Evolutionary conservation across 805 yeast species (phyloP).

Genomic region (Candida maris): DNA sequence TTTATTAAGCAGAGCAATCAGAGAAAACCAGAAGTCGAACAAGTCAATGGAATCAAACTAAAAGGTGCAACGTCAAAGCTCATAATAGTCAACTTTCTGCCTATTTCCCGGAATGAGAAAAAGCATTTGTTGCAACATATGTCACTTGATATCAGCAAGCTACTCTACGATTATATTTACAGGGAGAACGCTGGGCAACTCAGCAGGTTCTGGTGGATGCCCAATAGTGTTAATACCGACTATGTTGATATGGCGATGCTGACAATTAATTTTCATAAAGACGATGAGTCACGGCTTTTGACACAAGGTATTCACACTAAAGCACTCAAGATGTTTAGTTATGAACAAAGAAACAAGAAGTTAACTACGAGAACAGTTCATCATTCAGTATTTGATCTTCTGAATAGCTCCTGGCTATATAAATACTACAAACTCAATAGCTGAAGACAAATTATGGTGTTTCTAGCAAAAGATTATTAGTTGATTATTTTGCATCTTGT

Average conservation of each 20-base stretch:
- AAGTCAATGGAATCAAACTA: slow-evolving; percentile 18
- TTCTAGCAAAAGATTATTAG: slow-evolving; percentile 10
- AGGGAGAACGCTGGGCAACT: slow-evolving; percentile 12
- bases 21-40: slow-evolving; percentile 22
- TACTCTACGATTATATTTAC: slow-evolving; percentile 19
- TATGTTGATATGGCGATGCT: slow-evolving; percentile 27
- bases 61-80: slow-evolving; percentile 29
- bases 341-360: slow-evolving; percentile 14
- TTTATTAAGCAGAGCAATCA: slow-evolving; percentile 29
- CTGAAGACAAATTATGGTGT: too few species aligned
- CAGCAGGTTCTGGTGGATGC: slow-evolving; percentile 9
- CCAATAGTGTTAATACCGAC: slow-evolving; percentile 5
- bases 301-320: too few species aligned
- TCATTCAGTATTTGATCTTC: slow-evolving; percentile 30
- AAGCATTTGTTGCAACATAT: slow-evolving; percentile 21
- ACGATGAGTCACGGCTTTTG: slow-evolving; percentile 21
- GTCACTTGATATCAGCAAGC: slow-evolving; percentile 17
- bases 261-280: slow-evolving; percentile 21
- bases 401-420: slow-evolving; percentile 18
- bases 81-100: slow-evolving; percentile 29
- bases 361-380: slow-evolving; percentile 26
- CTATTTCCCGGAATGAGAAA: slow-evolving; percentile 20
- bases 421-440: slow-evolving; percentile 15
- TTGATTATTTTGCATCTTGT: slow-evolving; percentile 61
- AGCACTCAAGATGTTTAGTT: slow-evolving; percentile 1